Percentiles rank a stretch among this genome's conserved stretches.
Evolutionary conservation across 805 yeast genomes (phyloP).

Genomic region (Naumovozyma castellii): DNA sequence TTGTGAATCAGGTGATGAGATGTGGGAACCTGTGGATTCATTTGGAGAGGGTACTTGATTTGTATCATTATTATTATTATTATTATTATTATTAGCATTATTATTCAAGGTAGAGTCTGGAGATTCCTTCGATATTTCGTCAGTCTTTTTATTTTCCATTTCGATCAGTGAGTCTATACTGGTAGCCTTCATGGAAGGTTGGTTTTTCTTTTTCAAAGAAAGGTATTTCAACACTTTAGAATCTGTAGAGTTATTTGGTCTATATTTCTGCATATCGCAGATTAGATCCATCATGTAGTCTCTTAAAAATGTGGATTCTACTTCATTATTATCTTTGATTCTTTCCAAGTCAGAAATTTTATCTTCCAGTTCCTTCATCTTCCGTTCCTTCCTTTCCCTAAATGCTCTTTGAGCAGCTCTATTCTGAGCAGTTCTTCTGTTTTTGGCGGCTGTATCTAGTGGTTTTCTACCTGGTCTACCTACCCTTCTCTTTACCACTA

Average conservation of each 20-base stretch:
- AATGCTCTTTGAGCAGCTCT: slow-evolving; percentile 98
- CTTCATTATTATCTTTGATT: slow-evolving; percentile 54
- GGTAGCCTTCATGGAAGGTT: no score
- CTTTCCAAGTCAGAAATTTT: slow-evolving; percentile 65
- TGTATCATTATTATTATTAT: neutral
- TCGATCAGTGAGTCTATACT: neutral
- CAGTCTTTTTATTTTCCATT: neutral
- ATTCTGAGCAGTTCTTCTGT: slow-evolving; percentile 90
- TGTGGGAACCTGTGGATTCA: neutral
- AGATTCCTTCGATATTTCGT: neutral
- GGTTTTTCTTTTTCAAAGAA: slow-evolving; percentile 9
- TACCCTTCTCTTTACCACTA: slow-evolving; percentile 18
- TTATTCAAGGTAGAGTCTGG: neutral
- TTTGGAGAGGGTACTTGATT: neutral
- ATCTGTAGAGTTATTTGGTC: slow-evolving; percentile 27
- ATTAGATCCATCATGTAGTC: slow-evolving; percentile 69
- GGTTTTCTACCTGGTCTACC: slow-evolving; percentile 77
- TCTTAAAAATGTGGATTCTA: slow-evolving; percentile 66
- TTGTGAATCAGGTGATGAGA: neutral
- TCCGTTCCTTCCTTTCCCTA: slow-evolving; percentile 84
- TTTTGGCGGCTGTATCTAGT: slow-evolving; percentile 66
- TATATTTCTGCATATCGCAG: slow-evolving; percentile 55
- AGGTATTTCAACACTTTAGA: slow-evolving; percentile 17
- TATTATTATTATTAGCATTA: neutral
- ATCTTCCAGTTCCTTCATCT: slow-evolving; percentile 75